These are phyloP conservation scores for Erythrobasidium yunnanense DNA, from an alignment of 768 basidiomycete species.

Conservation along the genomic window DNA sequence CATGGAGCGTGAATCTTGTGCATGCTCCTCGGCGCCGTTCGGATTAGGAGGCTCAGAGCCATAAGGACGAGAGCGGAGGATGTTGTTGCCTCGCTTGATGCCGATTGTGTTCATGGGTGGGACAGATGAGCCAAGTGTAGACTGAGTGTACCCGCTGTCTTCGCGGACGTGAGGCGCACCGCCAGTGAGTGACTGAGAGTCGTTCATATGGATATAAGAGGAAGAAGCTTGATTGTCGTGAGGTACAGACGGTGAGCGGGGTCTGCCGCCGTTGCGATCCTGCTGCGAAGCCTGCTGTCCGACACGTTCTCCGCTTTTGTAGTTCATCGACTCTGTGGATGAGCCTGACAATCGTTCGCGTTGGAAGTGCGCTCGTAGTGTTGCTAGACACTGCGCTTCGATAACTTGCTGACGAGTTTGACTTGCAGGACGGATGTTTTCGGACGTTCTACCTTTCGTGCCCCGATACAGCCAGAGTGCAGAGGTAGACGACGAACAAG, in stretches of 20 bases:
- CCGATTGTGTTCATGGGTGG: conserved; percentile 11
- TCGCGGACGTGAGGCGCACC: not conserved
- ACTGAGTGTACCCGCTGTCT: not conserved
- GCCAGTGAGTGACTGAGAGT: not conserved
- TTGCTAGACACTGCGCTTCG: too few species aligned
- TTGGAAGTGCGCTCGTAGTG: too few species aligned
- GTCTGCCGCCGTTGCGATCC: too few species aligned
- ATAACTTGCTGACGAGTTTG: too few species aligned
- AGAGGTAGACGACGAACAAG: too few species aligned
- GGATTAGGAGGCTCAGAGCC: not conserved
- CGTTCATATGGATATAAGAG: conserved; percentile 14
- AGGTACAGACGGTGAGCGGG: not conserved
- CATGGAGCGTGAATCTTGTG: not conserved
- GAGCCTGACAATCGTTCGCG: too few species aligned
- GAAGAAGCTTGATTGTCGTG: not conserved
- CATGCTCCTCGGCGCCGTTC: not conserved
- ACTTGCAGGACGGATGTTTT: too few species aligned
- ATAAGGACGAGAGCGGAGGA: not conserved
- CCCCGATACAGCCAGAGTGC: too few species aligned
- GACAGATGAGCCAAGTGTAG: conserved; percentile 3
- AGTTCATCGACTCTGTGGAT: too few species aligned
- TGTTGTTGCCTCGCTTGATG: conserved; percentile 3
- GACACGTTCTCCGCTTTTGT: too few species aligned
- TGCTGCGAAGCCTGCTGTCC: too few species aligned
- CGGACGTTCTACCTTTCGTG: too few species aligned